These are phyloP conservation scores for Scedosporium apiospermum DNA, from an alignment of 2,329 filamentous ascomycete genomes.

Conservation along the genomic window DNA sequence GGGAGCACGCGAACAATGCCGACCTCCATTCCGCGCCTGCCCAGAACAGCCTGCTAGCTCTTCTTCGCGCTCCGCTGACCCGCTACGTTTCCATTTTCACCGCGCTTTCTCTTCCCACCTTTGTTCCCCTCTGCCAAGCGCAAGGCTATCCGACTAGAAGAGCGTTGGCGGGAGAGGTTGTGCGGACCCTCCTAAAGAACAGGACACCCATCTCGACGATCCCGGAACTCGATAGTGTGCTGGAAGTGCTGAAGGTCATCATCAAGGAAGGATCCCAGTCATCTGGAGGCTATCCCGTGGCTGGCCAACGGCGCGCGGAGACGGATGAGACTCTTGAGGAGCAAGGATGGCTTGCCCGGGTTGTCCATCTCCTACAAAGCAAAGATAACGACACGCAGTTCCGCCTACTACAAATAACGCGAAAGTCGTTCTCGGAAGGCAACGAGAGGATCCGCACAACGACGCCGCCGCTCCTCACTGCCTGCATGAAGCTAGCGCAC, in stretches of 20 bases:
- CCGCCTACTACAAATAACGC: conserved; percentile 78
- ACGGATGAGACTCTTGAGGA: conserved; percentile 98
- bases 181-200: conserved; percentile 71
- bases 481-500: conserved; percentile 79
- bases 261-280: conserved; percentile 87
- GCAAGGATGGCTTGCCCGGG: conserved; percentile 89
- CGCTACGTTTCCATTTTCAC: conserved; percentile 92
- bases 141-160: conserved; percentile 89
- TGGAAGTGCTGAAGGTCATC: conserved; percentile 81
- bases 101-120: conserved; percentile 85
- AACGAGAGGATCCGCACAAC: conserved; percentile 96
- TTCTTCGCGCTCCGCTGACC: conserved; percentile 84
- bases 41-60: conserved; percentile 79
- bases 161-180: conserved; percentile 83
- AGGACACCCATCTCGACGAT: conserved; percentile 69
- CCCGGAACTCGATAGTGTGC: conserved; percentile 75
- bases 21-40: conserved; percentile 82
- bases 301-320: conserved; percentile 69
- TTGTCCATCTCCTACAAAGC: conserved; percentile 78
- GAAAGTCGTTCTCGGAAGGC: conserved; percentile 80
- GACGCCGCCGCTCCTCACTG: conserved; percentile 82
- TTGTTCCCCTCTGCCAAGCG: conserved; percentile 78
- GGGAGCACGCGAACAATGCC: conserved; percentile 86
- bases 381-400: conserved; percentile 90
- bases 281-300: conserved; percentile 74